Base-by-base conservation (phyloP, 2,329 filamentous ascomycete species). In the Aspergillus flavus region DNA sequence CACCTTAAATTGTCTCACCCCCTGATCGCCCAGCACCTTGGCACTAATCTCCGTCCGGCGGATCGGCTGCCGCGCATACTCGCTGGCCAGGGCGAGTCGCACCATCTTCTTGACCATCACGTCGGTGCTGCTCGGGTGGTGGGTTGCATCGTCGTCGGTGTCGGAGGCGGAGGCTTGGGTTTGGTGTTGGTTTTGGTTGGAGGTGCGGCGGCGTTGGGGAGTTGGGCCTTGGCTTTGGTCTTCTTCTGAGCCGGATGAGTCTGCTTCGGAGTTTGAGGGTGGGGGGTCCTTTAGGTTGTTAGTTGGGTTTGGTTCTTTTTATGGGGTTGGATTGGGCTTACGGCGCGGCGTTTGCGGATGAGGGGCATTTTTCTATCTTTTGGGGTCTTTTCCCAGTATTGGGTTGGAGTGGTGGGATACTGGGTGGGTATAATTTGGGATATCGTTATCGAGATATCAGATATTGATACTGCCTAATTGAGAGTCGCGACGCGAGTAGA, bases 11-110 rank as follows among this genome's bases (percentile, higher is more conserved):
- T 88, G 82, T 36, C 90, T 84, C 7, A 87, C 81, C 10, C 89
- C 85, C 53, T 88, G 84, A 21, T 85, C 81, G 0, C 91, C 91
- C 11, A 97, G 86, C 0, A 96, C 92, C 72, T 88, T 89, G 57
- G 83, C 77, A 59, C 78, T 83, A 64, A 90, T 85, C 57, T 89
- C 87, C 39, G 78, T 78, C 36, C 87, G 78, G 45, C 86, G 83
- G 54, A 90, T 85, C 0, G 85, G 83, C 59, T 79, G 80, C 19
- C 87, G 82, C 26, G 86, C 80, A 71, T 86, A 87, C 69, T 89
- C 87, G 74, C 84, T 85, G 6, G 87, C 81, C 11, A 90, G 73
- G 1, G 87, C 87, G 46, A 89, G 78, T 2, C 87, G 84, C 52
- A 89, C 86, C 59, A 90, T 75, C 70, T 87, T 87, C 73, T 88